Conservation (phyloP, 768 basidiomycete genomes). For the Postia placenta region DNA sequence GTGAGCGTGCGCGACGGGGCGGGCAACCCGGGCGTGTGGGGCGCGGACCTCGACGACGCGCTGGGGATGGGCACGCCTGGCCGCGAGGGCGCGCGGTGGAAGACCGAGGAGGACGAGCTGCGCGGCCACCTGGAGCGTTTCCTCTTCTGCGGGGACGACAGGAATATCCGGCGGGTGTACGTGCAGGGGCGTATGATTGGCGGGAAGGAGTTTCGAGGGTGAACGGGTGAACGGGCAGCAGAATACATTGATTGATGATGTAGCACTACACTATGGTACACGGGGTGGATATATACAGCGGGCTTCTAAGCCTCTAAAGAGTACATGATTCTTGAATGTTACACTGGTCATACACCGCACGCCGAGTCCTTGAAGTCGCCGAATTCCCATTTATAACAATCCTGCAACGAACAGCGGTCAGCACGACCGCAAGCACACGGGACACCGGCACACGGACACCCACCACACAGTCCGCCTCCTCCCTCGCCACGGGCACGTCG, state of each 20-base stretch:
- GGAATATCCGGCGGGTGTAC: conserved; percentile 77
- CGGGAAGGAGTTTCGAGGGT: conserved; percentile 43
- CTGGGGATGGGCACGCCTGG: conserved; percentile 10
- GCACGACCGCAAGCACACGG: not conserved
- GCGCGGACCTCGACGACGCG: conserved; percentile 29
- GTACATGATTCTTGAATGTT: conserved; percentile 1
- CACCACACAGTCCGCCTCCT: conserved; percentile 61
- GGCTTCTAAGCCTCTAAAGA: no score
- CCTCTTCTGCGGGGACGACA: conserved; percentile 80
- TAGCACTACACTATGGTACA: no score
- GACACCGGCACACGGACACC: conserved; percentile 14
- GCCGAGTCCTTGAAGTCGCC: conserved; percentile 34
- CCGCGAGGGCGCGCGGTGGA: conserved; percentile 21
- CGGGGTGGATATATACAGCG: no score
- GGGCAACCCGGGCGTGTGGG: conserved; percentile 56
- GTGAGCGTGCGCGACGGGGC: conserved; percentile 50
- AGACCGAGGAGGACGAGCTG: conserved; percentile 30
- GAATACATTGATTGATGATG: no score
- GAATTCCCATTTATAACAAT: conserved; percentile 78
- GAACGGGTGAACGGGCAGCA: no score
- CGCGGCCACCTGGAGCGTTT: conserved; percentile 72
- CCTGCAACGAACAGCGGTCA: conserved; percentile 35
- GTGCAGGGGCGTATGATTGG: conserved; percentile 80
- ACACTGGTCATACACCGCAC: conserved; percentile 5
- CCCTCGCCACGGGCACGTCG: conserved; percentile 52